These are phyloP conservation scores for Rubia yunnanensis DNA, from an alignment of 257 asterid species.

Conservation along the genomic window DNA sequence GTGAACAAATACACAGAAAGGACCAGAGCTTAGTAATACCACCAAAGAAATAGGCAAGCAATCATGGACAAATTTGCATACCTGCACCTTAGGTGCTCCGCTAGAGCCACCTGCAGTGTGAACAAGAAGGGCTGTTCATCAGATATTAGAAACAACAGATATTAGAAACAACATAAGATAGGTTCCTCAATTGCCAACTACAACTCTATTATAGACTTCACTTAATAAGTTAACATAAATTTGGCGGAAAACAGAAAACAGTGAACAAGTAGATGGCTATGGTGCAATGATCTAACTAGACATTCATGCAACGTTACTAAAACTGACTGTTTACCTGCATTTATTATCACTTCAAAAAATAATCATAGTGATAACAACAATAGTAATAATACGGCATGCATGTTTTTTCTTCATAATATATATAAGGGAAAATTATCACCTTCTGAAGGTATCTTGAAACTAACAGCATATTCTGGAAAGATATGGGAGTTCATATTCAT, in stretches of 20 bases:
- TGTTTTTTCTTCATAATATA: neutral
- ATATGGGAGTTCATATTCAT: conserved; percentile 75
- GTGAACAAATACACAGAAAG: neutral
- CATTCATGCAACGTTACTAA: neutral
- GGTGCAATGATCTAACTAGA: neutral
- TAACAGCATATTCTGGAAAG: conserved; percentile 69
- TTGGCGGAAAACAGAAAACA: neutral
- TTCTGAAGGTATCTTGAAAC: conserved; percentile 72
- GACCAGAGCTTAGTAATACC: too few relatives aligned
- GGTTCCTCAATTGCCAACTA: neutral
- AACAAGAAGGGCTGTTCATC: conserved; percentile 1
- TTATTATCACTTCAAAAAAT: too few relatives aligned
- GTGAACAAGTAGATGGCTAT: neutral
- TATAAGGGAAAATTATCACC: conserved; percentile 28
- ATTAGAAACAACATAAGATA: neutral
- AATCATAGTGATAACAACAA: too few relatives aligned
- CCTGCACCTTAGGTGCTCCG: conserved; percentile 36
- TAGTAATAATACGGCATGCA: too few relatives aligned
- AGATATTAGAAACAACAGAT: neutral
- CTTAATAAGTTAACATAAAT: neutral
- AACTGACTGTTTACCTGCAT: too few relatives aligned
- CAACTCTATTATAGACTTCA: neutral
- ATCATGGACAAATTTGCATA: conserved; percentile 1
- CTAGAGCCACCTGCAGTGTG: conserved; percentile 38
- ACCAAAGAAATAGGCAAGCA: too few relatives aligned